Conservation (phyloP, 352 stramenopile genomes). For the Pythium angustatum region DNA sequence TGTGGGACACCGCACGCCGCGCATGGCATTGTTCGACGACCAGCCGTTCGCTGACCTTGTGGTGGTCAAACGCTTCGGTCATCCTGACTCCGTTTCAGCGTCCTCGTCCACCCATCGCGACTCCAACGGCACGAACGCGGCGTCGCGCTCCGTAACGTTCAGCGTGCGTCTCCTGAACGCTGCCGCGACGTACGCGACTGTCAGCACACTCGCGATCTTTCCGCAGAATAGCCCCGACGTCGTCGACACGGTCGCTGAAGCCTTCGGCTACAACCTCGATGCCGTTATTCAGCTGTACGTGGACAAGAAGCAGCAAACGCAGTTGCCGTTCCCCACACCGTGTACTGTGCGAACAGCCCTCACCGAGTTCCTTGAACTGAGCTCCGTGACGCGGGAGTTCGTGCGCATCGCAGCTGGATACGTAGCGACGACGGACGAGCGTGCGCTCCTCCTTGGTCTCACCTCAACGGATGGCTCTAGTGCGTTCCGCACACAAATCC, state of each 20-base stretch:
- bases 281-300: constrained; percentile 66
- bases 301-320: constrained; percentile 19
- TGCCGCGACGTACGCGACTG: constrained; percentile 70
- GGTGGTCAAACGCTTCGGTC: not conserved
- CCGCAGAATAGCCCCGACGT: constrained; percentile 59
- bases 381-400: constrained; percentile 59
- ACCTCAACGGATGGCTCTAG: constrained; percentile 69
- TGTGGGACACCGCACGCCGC: constrained; percentile 1
- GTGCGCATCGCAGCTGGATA: constrained; percentile 54
- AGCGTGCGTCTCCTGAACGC: constrained; percentile 57
- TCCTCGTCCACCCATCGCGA: not conserved
- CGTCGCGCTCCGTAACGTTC: constrained; percentile 18
- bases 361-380: constrained; percentile 89
- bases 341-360: constrained; percentile 89
- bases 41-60: constrained; percentile 13
- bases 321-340: constrained; percentile 87
- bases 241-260: constrained; percentile 69
- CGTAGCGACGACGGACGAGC: constrained; percentile 39
- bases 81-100: not conserved
- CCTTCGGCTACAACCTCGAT: constrained; percentile 84
- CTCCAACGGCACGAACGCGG: not conserved
- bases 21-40: constrained; percentile 13
- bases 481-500: constrained; percentile 83
- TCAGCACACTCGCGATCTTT: constrained; percentile 85
- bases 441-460: constrained; percentile 45